phyloP scores from a whole-genome alignment of 2,329 filamentous ascomycete species.

The Claviceps humidiphila region DNA sequence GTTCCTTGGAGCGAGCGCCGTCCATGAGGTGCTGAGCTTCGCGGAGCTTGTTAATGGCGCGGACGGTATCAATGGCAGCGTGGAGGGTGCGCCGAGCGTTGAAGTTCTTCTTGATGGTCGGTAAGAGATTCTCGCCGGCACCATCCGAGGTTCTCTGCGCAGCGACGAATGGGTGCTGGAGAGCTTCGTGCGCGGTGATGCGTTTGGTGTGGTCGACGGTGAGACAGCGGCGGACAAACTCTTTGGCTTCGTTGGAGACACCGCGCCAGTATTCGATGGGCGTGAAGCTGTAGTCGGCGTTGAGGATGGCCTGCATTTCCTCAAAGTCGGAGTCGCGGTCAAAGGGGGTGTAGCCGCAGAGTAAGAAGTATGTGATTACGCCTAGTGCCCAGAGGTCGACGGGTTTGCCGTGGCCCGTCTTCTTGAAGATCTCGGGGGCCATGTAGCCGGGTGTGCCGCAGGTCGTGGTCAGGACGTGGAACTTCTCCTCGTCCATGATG shows the following conservation, averaged over 20 bases:
- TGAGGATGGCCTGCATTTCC: constrained; percentile 97
- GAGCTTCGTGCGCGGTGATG: constrained; percentile 77
- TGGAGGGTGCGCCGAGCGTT: constrained; percentile 56
- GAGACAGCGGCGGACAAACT: constrained; percentile 84
- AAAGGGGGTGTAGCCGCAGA: constrained; percentile 96
- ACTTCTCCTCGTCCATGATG: constrained; percentile 98
- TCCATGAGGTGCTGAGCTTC: constrained; percentile 48
- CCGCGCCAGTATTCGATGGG: constrained; percentile 94
- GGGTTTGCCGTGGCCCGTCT: constrained; percentile 93
- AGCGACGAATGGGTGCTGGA: constrained; percentile 52
- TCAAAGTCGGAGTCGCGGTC: constrained; percentile 95
- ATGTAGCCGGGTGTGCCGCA: constrained; percentile 98
- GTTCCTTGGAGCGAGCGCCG: constrained; percentile 40
- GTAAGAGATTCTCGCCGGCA: constrained; percentile 48
- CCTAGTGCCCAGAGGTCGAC: constrained; percentile 98
- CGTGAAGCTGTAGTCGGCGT: constrained; percentile 91
- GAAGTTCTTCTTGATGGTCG: constrained; percentile 63
- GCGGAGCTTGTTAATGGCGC: constrained; percentile 57
- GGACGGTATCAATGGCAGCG: constrained; percentile 57
- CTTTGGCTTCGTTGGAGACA: constrained; percentile 71
- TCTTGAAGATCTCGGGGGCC: constrained; percentile 99
- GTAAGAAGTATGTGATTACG: constrained; percentile 95
- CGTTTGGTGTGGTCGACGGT: constrained; percentile 78
- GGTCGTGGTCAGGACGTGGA: constrained; percentile 93
- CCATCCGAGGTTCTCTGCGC: constrained; percentile 34